Base-by-base conservation (phyloP, 305 asterid species). In the Fraxinus angustifolia region DNA sequence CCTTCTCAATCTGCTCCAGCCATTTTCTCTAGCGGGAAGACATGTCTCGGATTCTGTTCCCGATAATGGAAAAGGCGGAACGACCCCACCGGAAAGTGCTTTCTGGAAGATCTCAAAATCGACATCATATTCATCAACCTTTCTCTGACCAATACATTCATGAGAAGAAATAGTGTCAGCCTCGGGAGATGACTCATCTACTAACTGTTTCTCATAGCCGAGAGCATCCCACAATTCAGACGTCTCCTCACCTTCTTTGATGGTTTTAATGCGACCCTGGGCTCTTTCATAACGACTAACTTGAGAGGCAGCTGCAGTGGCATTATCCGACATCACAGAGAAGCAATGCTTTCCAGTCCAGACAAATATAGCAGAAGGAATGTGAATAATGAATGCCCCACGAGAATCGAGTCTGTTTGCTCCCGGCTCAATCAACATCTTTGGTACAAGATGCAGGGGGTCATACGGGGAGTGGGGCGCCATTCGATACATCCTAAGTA, bases 401-500 rank as follows among this genome's bases (percentile, higher is more conserved):
- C 99, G 98, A 26, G 97, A 90, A 76, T 94, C 99, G 0, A 96
- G 96, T 53, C 83, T 90, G n/a, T 84, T 77, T 1, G 83, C 78
- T 48, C 92, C 90, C 3, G 99, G 90, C 81, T 93, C 93, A 77
- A 75, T 82, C 82, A 94, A 80, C 94, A 92, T 50, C 81, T 96
- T 96, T 1, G 99, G 97, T 31, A 96, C 98, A 76, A 96, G 94
- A 87, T 96, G 99, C 79, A 96, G 97, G 17, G 99, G 97, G 73
- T 92, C 99, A 58, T 96, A 90, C 0, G 97, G 91, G 3, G 99
- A 96, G 88, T 96, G 99, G 76, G 99, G 97, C 3, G 94, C 97
- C 90, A 96, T 90, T 3, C 94, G 78, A 33, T 90, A 93, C 93
- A 96, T 89, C 88, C 95, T 90, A 67, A 94, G 85, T 42, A 88